These are phyloP conservation scores for Inonotus hispidus DNA, from an alignment of 1,284 basidiomycete genomes.

Conservation along the genomic window DNA sequence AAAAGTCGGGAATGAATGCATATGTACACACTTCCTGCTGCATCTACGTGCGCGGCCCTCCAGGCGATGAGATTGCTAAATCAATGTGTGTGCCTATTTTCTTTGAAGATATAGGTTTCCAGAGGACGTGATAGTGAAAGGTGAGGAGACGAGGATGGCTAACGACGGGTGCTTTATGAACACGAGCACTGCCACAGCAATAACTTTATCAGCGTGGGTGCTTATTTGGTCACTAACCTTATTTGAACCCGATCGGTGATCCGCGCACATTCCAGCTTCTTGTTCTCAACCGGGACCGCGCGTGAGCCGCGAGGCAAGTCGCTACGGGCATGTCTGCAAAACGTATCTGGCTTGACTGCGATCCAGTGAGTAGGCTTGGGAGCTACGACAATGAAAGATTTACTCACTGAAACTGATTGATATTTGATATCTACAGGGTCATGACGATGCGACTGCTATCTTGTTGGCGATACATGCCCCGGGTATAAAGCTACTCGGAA, in stretches of 20 bases:
- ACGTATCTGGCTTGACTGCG: slow-evolving; percentile 50
- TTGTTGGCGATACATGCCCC: slow-evolving; percentile 63
- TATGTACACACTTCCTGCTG: neutral
- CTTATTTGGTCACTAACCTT: neutral
- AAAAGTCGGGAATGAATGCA: neutral
- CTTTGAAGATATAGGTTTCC: neutral
- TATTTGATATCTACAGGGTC: slow-evolving; percentile 47
- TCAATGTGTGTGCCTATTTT: neutral
- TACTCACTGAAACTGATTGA: neutral
- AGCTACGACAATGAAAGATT: neutral
- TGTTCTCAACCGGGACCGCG: neutral
- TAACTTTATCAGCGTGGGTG: neutral
- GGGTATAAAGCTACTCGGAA: slow-evolving; percentile 61
- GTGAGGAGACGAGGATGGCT: neutral
- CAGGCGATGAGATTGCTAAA: no score
- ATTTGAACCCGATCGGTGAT: no score
- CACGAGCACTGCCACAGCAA: neutral
- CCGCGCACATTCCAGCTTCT: neutral
- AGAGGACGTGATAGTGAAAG: neutral
- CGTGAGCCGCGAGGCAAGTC: neutral
- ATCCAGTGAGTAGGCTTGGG: slow-evolving; percentile 38
- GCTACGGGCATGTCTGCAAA: slow-evolving; percentile 15
- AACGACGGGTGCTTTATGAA: neutral
- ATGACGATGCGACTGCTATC: slow-evolving; percentile 81
- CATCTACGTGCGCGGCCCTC: neutral